phyloP scores from a whole-genome alignment of 1,284 basidiomycete species.

The Kalmanozyma brasiliensis region DNA sequence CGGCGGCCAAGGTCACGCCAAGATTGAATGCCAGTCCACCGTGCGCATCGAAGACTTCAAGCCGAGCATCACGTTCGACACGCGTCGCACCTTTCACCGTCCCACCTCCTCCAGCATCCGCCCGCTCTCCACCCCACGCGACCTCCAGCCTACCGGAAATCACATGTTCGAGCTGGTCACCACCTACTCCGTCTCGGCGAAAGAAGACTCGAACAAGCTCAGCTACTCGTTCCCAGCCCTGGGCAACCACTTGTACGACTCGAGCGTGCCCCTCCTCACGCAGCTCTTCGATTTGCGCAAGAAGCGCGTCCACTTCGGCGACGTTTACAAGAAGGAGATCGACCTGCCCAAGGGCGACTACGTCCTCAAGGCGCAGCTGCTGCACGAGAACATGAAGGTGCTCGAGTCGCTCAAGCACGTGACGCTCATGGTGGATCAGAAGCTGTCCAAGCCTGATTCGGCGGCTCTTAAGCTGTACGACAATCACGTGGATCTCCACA shows the following conservation, averaged over 20 bases:
- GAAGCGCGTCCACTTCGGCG: slow-evolving; percentile 62
- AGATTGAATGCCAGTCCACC: slow-evolving; percentile 56
- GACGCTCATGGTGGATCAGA: slow-evolving; percentile 62
- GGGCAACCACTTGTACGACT: slow-evolving; percentile 67
- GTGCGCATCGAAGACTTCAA: slow-evolving; percentile 65
- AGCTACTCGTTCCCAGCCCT: slow-evolving; percentile 58
- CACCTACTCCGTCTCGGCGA: slow-evolving; percentile 63
- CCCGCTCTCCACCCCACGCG: slow-evolving; percentile 59
- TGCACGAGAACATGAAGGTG: slow-evolving; percentile 60
- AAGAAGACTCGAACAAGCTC: slow-evolving; percentile 60
- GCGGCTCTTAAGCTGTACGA: slow-evolving; percentile 61
- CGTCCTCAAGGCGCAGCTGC: slow-evolving; percentile 61
- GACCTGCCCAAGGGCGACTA: slow-evolving; percentile 66
- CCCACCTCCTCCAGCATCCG: slow-evolving; percentile 56
- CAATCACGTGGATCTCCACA: slow-evolving; percentile 65
- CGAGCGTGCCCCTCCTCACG: slow-evolving; percentile 63
- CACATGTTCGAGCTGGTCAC: slow-evolving; percentile 65
- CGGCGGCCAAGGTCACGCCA: slow-evolving; percentile 64
- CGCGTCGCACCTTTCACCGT: slow-evolving; percentile 61
- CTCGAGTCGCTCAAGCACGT: slow-evolving; percentile 63
- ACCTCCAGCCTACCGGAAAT: slow-evolving; percentile 63
- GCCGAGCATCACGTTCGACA: slow-evolving; percentile 65
- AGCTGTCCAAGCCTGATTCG: slow-evolving; percentile 65
- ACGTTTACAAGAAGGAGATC: slow-evolving; percentile 67
- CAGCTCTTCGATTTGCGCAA: slow-evolving; percentile 65